A percentile compares a stretch with the other conserved stretches of the same genome.
phyloP scores from a whole-genome alignment of 2,329 filamentous ascomycete species.

The Aspergillus sp. region DNA sequence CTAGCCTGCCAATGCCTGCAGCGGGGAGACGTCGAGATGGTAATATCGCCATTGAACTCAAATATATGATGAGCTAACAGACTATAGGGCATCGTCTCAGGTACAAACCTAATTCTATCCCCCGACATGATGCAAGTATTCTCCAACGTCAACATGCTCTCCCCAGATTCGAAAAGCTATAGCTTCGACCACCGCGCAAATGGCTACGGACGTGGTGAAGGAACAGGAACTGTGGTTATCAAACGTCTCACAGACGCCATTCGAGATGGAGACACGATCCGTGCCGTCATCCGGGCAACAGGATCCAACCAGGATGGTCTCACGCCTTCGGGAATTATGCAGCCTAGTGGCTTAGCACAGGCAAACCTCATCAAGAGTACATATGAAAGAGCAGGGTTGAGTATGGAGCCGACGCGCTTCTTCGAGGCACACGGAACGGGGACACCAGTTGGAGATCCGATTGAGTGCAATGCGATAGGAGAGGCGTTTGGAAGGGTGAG shows the following conservation, averaged over 20 bases:
- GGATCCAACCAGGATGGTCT: slow-evolving; percentile 12
- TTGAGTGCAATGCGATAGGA: slow-evolving; percentile 7
- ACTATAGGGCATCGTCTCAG: background rate
- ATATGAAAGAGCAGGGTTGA: slow-evolving; percentile 1
- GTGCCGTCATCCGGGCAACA: slow-evolving; percentile 5
- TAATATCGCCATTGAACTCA: background rate
- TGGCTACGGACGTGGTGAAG: background rate
- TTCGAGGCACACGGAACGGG: slow-evolving; percentile 16
- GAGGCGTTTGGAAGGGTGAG: background rate
- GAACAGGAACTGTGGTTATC: background rate
- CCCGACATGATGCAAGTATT: background rate
- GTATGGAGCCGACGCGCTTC: slow-evolving; percentile 4
- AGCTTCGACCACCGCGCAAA: background rate
- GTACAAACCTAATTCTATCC: background rate
- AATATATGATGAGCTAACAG: background rate
- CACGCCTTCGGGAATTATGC: slow-evolving; percentile 5
- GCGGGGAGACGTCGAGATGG: background rate
- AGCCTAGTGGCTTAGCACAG: slow-evolving; percentile 4
- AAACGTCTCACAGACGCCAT: background rate
- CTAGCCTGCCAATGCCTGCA: slow-evolving; percentile 7
- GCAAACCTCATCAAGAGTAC: slow-evolving; percentile 5
- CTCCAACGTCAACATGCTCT: background rate
- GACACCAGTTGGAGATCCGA: slow-evolving; percentile 13
- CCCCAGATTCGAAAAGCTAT: background rate
- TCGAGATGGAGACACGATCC: background rate